Conservation (phyloP, 78 protist species). For the Dictyostelium capitatum region DNA sequence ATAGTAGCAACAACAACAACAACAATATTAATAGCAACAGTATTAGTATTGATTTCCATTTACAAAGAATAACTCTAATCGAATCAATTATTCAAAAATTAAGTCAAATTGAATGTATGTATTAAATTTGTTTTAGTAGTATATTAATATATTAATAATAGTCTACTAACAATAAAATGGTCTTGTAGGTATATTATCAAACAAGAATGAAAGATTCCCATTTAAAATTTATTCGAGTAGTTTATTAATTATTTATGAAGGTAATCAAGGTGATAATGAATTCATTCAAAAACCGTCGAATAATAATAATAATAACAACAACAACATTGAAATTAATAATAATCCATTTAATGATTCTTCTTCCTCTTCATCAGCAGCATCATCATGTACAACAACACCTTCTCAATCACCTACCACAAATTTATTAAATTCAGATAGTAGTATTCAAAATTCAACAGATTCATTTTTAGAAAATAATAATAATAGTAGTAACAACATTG, state of each 20-base stretch:
- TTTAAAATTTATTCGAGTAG: slow-evolving; percentile 70
- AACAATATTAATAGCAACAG: not conserved
- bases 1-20: not conserved
- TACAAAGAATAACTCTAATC: slow-evolving; percentile 19
- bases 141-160: not conserved
- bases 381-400: slow-evolving; percentile 22
- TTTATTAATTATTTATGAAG: slow-evolving; percentile 67
- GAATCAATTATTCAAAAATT: slow-evolving; percentile 43
- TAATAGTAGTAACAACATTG: not conserved
- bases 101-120: slow-evolving; percentile 32
- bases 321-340: not conserved
- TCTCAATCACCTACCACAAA: not conserved
- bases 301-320: not conserved
- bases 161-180: no score
- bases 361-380: not conserved
- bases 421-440: not conserved
- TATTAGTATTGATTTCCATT: not conserved
- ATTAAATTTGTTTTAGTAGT: not conserved
- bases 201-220: slow-evolving; percentile 27
- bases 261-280: not conserved
- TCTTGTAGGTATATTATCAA: slow-evolving; percentile 33
- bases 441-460: not conserved
- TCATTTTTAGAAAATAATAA: not conserved
- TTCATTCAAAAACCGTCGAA: not conserved
- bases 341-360: not conserved